Percentiles rank a stretch among this genome's conserved stretches.
Evolutionary conservation across 202 grass and related monocot genomes (phyloP).

Genomic region (Miscanthus sacchariflorus): DNA sequence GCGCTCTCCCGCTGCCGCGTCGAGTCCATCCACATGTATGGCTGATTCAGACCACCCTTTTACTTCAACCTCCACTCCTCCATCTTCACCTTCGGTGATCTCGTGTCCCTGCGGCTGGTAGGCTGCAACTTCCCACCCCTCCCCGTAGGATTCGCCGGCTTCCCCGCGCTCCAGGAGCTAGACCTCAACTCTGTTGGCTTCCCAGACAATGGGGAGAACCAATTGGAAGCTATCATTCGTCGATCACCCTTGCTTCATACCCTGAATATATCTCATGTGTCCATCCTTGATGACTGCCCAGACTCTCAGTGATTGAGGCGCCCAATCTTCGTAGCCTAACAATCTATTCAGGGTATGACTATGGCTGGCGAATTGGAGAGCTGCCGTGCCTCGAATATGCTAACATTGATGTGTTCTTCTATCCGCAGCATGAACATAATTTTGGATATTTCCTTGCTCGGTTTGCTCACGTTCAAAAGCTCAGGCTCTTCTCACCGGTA

Average conservation of each 20-base stretch:
- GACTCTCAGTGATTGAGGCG: not conserved
- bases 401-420: not conserved
- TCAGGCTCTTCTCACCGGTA: not conserved
- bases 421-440: not conserved
- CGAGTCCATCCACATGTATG: not conserved
- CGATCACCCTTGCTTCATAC: constrained; percentile 17
- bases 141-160: constrained; percentile 16
- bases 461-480: constrained; percentile 25
- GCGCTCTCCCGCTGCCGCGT: constrained; percentile 3
- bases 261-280: not conserved
- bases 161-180: constrained; percentile 13
- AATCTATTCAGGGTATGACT: not conserved
- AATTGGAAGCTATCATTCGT: constrained; percentile 18
- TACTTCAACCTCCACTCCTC: not conserved
- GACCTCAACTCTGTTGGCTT: rapidly evolving
- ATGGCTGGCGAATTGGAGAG: not conserved
- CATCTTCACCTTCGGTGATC: not conserved
- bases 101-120: not conserved
- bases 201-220: not conserved
- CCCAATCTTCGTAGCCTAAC: not conserved
- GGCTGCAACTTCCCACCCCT: not conserved
- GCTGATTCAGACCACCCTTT: too few relatives aligned
- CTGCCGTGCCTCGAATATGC: not conserved
- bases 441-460: constrained; percentile 21
- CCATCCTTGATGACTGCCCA: not conserved